These are phyloP conservation scores for Aspergillus conjunctus DNA, from an alignment of 495 filamentous ascomycete species.

Conservation along the genomic window DNA sequence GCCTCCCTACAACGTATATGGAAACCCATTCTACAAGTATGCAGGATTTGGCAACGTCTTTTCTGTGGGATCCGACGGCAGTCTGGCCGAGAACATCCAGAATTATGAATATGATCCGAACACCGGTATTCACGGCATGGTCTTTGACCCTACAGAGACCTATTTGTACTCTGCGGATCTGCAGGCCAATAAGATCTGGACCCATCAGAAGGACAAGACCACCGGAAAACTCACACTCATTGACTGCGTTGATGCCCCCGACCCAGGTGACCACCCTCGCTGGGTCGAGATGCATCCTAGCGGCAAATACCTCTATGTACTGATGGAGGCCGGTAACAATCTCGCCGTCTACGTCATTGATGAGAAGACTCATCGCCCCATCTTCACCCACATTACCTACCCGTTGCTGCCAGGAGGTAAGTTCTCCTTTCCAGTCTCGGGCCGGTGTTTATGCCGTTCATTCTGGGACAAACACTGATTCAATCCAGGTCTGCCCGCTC, in stretches of 20 bases:
- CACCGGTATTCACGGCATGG: constrained; percentile 85
- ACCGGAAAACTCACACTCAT: constrained; percentile 67
- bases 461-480: constrained; percentile 57
- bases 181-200: constrained; percentile 83
- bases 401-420: constrained; percentile 74
- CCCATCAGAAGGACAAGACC: constrained; percentile 67
- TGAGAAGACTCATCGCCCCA: constrained; percentile 70
- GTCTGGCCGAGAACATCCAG: constrained; percentile 68
- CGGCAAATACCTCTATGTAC: constrained; percentile 75
- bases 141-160: constrained; percentile 80
- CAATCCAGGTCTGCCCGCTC: constrained; percentile 48
- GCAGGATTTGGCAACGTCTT: constrained; percentile 81
- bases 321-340: constrained; percentile 85
- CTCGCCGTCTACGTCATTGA: constrained; percentile 80
- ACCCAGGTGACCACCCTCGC: constrained; percentile 71
- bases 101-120: constrained; percentile 74
- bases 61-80: constrained; percentile 62
- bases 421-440: constrained; percentile 4
- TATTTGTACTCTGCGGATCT: constrained; percentile 88
- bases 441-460: too few species aligned
- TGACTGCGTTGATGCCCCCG: constrained; percentile 70
- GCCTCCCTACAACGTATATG: constrained; percentile 78
- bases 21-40: constrained; percentile 84
- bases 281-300: constrained; percentile 81
- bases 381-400: constrained; percentile 76